Conservation (phyloP, 805 yeast genomes). For the Candida morakotiae region DNA sequence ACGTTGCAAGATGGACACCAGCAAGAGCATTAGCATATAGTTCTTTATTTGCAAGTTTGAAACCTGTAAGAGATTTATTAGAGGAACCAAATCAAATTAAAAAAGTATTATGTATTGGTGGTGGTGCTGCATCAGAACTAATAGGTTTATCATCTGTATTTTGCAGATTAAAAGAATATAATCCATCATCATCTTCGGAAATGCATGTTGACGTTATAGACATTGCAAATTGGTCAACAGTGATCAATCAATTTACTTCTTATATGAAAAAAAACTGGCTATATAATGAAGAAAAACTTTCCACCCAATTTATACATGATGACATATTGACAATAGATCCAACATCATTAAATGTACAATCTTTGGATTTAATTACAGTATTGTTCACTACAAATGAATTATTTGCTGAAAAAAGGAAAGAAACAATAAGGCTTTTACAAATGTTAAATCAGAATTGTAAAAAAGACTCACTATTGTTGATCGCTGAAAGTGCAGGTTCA, state of each 20-base stretch:
- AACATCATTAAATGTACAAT: constrained; percentile 5
- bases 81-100: constrained; percentile 25
- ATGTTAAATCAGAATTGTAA: constrained; percentile 47
- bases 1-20: constrained; percentile 83
- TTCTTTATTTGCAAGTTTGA: constrained; percentile 55
- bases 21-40: constrained; percentile 73
- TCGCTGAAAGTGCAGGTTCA: constrained; percentile 88
- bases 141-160: constrained; percentile 61
- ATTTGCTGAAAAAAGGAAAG: constrained; percentile 62
- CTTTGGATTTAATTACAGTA: constrained; percentile 56
- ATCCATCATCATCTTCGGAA: constrained; percentile 26
- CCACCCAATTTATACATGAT: constrained; percentile 22
- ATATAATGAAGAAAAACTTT: constrained; percentile 27
- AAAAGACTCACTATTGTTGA: constrained; percentile 55
- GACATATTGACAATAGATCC: constrained; percentile 25
- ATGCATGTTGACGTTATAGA: constrained; percentile 59
- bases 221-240: constrained; percentile 71
- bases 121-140: constrained; percentile 87
- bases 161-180: constrained; percentile 32
- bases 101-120: constrained; percentile 67
- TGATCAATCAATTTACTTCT: constrained; percentile 42
- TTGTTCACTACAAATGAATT: constrained; percentile 86
- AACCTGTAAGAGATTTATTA: constrained; percentile 35
- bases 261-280: constrained; percentile 54
- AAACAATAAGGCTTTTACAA: constrained; percentile 58